phyloP scores from a whole-genome alignment of 202 grass and related monocot genomes.

The Saccharum hybrid region DNA sequence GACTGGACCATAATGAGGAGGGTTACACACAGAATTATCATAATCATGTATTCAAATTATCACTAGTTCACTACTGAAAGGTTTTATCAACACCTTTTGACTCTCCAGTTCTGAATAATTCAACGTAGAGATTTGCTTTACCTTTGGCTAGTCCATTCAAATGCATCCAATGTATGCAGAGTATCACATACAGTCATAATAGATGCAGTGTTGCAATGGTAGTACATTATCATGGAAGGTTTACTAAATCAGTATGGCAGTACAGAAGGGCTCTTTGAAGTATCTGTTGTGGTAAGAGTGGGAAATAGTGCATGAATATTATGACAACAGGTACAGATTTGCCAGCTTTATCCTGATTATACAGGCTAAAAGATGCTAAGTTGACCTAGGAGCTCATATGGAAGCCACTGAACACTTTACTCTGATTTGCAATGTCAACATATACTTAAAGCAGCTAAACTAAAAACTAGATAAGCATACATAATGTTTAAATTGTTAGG shows the following conservation, averaged over 20 bases:
- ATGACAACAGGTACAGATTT: neutral
- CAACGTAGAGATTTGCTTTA: neutral
- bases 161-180: neutral
- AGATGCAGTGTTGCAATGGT: conserved; percentile 1
- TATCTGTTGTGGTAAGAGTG: conserved; percentile 15
- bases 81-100: neutral
- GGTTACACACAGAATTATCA: neutral
- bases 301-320: neutral
- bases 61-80: conserved; percentile 33
- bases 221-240: conserved; percentile 14
- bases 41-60: neutral
- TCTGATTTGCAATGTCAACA: neutral
- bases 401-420: conserved; percentile 15
- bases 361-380: conserved; percentile 8
- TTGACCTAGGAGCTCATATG: neutral
- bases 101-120: neutral
- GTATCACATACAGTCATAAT: conserved; percentile 5
- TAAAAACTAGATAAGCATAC: conserved; percentile 2
- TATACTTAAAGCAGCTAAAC: neutral
- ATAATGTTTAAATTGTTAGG: conserved; percentile 4
- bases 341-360: neutral
- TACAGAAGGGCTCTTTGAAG: conserved; percentile 4
- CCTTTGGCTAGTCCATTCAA: conserved; percentile 19
- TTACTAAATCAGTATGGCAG: conserved; percentile 2
- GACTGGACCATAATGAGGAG: neutral